These are phyloP conservation scores for Emergomyces africanus DNA, from an alignment of 2,329 filamentous ascomycete species.

Conservation along the genomic window DNA sequence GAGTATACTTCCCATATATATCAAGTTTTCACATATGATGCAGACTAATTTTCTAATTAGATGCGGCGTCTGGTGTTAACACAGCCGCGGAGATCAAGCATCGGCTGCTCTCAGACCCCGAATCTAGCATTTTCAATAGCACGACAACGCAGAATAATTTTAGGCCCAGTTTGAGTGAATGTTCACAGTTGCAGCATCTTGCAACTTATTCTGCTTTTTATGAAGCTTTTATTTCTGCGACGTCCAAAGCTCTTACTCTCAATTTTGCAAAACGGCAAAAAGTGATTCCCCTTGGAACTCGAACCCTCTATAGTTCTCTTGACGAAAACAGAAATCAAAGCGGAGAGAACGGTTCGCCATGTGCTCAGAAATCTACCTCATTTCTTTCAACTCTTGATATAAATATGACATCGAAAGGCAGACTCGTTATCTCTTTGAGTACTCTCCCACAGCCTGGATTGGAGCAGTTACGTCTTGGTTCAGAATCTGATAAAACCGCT, in stretches of 20 bases:
- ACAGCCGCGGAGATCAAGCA: conserved; percentile 24
- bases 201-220: conserved; percentile 20
- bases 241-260: conserved; percentile 25
- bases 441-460: conserved; percentile 26
- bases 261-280: conserved; percentile 23
- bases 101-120: conserved; percentile 22
- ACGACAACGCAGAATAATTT: not conserved
- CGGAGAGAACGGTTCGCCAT: conserved; percentile 15
- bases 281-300: conserved; percentile 29
- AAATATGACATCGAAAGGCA: conserved; percentile 25
- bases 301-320: conserved; percentile 26
- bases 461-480: conserved; percentile 16
- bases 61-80: conserved; percentile 24
- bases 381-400: conserved; percentile 23
- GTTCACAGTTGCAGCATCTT: not conserved
- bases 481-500: conserved; percentile 13
- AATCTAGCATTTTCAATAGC: conserved; percentile 10
- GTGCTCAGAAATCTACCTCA: not conserved
- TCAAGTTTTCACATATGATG: not conserved
- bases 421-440: conserved; percentile 24
- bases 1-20: not conserved
- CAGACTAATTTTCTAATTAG: conserved; percentile 12
- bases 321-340: conserved; percentile 21
- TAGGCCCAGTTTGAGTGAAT: not conserved
- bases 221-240: conserved; percentile 27